Conservation (phyloP, 2,329 filamentous ascomycete species). For the Neopestalotiopsis sp. region DNA sequence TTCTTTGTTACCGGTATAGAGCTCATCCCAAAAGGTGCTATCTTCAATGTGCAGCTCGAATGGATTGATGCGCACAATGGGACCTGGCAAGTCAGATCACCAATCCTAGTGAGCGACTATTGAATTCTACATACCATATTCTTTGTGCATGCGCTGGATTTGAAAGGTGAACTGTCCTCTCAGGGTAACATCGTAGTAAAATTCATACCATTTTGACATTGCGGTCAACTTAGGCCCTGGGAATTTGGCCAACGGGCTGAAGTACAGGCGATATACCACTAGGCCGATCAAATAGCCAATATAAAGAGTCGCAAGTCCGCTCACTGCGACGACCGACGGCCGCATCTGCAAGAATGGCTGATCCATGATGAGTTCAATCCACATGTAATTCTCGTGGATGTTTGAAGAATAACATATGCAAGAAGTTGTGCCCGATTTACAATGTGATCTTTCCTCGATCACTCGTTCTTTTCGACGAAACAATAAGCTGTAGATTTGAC, state of each 20-base stretch:
- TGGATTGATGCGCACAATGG: slow-evolving; percentile 14
- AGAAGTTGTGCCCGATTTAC: too few species aligned
- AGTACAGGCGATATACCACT: background rate
- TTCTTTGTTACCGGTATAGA: slow-evolving; percentile 4
- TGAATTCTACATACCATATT: slow-evolving; percentile 19
- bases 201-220: slow-evolving; percentile 22
- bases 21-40: slow-evolving; percentile 8
- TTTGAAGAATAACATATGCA: too few species aligned
- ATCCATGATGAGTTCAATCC: too few species aligned
- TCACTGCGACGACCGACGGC: background rate
- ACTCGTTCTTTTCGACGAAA: too few species aligned
- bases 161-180: slow-evolving; percentile 22
- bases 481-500: too few species aligned
- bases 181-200: slow-evolving; percentile 24
- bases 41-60: slow-evolving; percentile 12
- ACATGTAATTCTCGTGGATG: too few species aligned
- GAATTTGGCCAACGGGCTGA: slow-evolving; percentile 21
- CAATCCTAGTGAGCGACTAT: too few species aligned
- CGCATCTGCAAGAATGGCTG: background rate
- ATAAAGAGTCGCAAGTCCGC: background rate
- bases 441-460: too few species aligned
- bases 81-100: background rate
- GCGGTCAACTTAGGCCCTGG: slow-evolving; percentile 25
- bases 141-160: slow-evolving; percentile 23
- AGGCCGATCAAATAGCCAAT: background rate